phyloP scores from a whole-genome alignment of 768 basidiomycete species.

The Mycena maculata region DNA sequence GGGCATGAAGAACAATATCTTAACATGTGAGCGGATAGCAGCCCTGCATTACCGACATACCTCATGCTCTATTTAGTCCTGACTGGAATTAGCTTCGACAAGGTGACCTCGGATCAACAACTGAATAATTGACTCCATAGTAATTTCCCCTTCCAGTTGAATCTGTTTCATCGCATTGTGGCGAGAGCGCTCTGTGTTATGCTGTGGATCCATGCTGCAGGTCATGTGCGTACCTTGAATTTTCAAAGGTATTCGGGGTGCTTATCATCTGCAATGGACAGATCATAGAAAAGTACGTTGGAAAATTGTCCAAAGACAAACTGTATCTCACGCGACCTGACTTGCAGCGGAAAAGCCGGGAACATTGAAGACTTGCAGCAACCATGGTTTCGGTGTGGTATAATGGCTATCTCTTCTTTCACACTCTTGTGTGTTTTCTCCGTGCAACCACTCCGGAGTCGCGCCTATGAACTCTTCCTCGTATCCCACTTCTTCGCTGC shows the following conservation, averaged over 20 bases:
- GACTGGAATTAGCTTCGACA: slow-evolving; percentile 63
- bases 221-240: slow-evolving; percentile 49
- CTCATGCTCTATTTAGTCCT: slow-evolving; percentile 48
- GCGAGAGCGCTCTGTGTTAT: slow-evolving; percentile 61
- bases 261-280: neutral
- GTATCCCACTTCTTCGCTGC: slow-evolving; percentile 57
- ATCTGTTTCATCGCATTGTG: slow-evolving; percentile 59
- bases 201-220: slow-evolving; percentile 60
- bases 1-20: slow-evolving; percentile 70
- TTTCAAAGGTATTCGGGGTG: neutral
- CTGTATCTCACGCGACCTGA: neutral
- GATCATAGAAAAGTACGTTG: slow-evolving; percentile 26
- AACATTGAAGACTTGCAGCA: slow-evolving; percentile 28
- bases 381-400: slow-evolving; percentile 50
- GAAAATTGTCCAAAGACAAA: slow-evolving; percentile 7
- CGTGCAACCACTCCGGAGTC: slow-evolving; percentile 59
- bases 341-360: slow-evolving; percentile 27
- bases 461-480: slow-evolving; percentile 65
- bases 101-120: slow-evolving; percentile 37
- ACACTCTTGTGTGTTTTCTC: slow-evolving; percentile 59
- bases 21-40: slow-evolving; percentile 47
- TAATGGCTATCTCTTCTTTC: slow-evolving; percentile 53
- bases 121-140: neutral
- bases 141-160: slow-evolving; percentile 47
- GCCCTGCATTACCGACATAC: neutral